Evolutionary conservation across 257 asterid species (phyloP).

Genomic region (Penstemon barbatus): DNA sequence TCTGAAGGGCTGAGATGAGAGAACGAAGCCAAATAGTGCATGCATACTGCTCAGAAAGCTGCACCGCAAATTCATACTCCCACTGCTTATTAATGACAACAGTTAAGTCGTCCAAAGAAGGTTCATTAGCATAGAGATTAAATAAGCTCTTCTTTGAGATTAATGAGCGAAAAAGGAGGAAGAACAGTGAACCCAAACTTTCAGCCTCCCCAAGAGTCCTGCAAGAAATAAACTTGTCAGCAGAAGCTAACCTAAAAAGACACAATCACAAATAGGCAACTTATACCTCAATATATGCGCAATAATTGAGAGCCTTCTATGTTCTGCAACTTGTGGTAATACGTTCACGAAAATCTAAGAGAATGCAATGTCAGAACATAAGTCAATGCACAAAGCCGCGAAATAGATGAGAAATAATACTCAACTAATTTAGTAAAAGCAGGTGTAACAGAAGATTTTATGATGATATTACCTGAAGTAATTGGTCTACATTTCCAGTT

Average conservation of each 20-base stretch:
- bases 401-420: constrained; percentile 13
- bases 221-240: constrained; percentile 47
- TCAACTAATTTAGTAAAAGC: not conserved
- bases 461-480: constrained; percentile 70
- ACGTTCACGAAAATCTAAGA: constrained; percentile 74
- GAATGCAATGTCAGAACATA: constrained; percentile 27
- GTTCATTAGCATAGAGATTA: constrained; percentile 35
- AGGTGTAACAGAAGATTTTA: constrained; percentile 13
- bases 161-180: constrained; percentile 68
- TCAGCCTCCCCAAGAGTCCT: constrained; percentile 79
- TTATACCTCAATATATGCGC: constrained; percentile 67
- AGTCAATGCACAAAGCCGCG: not conserved
- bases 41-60: constrained; percentile 69
- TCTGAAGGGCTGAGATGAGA: constrained; percentile 58
- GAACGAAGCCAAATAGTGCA: constrained; percentile 87
- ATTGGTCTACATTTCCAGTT: constrained; percentile 50
- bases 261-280: constrained; percentile 17
- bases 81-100: constrained; percentile 50
- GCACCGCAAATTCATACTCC: constrained; percentile 77
- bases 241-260: constrained; percentile 18
- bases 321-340: constrained; percentile 74
- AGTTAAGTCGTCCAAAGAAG: constrained; percentile 41
- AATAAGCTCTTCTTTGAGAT: constrained; percentile 48
- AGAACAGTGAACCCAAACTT: constrained; percentile 73
- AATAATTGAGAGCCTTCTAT: constrained; percentile 65